These are phyloP conservation scores for Cornus florida DNA, from an alignment of 148 eudicot genomes.

Conservation along the genomic window DNA sequence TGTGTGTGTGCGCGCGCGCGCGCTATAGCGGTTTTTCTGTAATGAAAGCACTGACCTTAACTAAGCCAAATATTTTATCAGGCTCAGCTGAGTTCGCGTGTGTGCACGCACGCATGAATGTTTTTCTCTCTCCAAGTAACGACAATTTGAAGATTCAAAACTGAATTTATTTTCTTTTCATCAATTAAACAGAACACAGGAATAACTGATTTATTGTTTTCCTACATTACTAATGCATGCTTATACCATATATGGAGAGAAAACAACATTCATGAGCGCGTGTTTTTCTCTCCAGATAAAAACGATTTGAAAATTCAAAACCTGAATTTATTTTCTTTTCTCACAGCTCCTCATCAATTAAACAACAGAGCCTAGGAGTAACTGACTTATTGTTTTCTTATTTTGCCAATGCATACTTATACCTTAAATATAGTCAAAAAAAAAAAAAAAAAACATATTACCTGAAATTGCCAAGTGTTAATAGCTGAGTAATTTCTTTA, in stretches of 20 bases:
- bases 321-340: slow-evolving; percentile 3
- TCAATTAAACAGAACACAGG: too few relatives aligned
- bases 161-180: too few relatives aligned
- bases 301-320: background rate
- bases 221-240: too few relatives aligned
- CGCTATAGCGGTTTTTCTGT: background rate
- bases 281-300: background rate
- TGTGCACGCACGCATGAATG: too few relatives aligned
- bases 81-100: background rate
- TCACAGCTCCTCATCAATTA: slow-evolving; percentile 7
- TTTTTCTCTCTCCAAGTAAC: too few relatives aligned
- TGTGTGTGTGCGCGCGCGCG: too few relatives aligned
- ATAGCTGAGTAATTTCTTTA: slow-evolving; percentile 74
- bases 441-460: slow-evolving; percentile 17
- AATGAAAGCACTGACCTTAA: background rate
- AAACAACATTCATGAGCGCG: too few relatives aligned
- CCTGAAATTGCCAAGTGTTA: slow-evolving; percentile 85
- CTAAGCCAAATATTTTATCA: background rate
- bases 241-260: too few relatives aligned
- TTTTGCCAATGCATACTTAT: background rate
- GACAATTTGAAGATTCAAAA: too few relatives aligned
- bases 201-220: too few relatives aligned
- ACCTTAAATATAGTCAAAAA: background rate
- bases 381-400: slow-evolving; percentile 2
- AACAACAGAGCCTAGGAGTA: background rate